Percentiles rank a stretch among this genome's conserved stretches.
These are phyloP conservation scores for Aspergillus novofumigatus DNA, from an alignment of 2,329 filamentous ascomycete genomes.

Conservation along the genomic window DNA sequence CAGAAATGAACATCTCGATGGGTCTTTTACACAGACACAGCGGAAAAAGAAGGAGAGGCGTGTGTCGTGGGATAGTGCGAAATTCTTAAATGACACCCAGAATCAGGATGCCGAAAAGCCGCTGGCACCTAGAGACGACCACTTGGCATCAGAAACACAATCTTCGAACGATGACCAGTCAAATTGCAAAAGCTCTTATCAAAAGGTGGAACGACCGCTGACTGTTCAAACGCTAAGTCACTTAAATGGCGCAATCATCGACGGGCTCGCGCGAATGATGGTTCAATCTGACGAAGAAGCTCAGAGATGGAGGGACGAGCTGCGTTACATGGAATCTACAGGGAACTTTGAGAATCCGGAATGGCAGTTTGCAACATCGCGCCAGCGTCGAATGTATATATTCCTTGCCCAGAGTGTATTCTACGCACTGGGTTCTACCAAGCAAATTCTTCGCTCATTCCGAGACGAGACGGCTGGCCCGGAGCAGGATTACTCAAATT, in stretches of 20 bases:
- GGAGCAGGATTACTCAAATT: constrained; percentile 1
- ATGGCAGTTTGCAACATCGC: constrained; percentile 35
- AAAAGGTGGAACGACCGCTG: constrained; percentile 8
- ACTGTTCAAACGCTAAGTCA: constrained; percentile 33
- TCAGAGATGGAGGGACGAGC: constrained; percentile 35
- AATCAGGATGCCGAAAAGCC: constrained; percentile 11
- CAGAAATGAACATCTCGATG: constrained; percentile 21
- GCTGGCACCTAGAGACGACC: constrained; percentile 6
- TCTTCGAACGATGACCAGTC: constrained; percentile 18
- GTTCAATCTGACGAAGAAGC: constrained; percentile 34
- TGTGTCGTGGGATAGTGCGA: constrained; percentile 38
- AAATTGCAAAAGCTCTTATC: constrained; percentile 9
- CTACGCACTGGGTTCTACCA: constrained; percentile 40
- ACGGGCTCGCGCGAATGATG: constrained; percentile 34
- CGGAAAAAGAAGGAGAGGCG: constrained; percentile 29
- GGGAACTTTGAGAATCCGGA: constrained; percentile 36
- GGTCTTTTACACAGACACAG: constrained; percentile 14
- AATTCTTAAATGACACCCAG: constrained; percentile 27
- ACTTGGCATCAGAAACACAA: constrained; percentile 13
- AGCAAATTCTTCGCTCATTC: constrained; percentile 41
- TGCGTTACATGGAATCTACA: constrained; percentile 32
- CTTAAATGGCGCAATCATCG: constrained; percentile 35
- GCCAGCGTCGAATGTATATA: constrained; percentile 35
- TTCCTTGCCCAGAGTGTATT: constrained; percentile 44
- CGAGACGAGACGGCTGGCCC: constrained; percentile 15